A percentile compares a stretch with the other conserved stretches of the same genome.
Conservation (phyloP, 129 eudicot species). For the Dittrichia graveolens region DNA sequence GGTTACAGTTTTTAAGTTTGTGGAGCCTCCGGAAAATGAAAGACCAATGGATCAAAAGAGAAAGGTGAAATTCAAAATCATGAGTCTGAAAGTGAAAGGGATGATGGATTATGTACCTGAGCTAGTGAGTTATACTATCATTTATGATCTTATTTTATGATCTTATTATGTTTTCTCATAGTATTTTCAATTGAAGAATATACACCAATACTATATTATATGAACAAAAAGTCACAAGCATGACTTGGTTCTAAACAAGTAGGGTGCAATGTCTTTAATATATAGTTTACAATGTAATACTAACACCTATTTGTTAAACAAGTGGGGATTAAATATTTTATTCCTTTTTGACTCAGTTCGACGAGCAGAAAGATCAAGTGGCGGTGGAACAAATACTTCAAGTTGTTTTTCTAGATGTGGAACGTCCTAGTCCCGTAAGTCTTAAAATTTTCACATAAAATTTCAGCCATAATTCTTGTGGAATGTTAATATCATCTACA, state of each 20-base stretch:
- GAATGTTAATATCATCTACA: too few relatives aligned
- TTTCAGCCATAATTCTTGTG: too few relatives aligned
- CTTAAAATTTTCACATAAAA: not conserved
- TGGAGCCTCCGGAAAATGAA: constrained; percentile 75
- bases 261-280: not conserved
- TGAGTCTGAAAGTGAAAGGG: constrained; percentile 88
- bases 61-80: constrained; percentile 80
- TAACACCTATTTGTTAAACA: too few relatives aligned
- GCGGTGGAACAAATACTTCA: constrained; percentile 58
- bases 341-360: constrained; percentile 44
- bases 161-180: not conserved
- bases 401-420: constrained; percentile 57
- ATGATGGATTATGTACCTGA: constrained; percentile 80
- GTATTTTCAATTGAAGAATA: not conserved
- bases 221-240: not conserved
- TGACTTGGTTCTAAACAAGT: not conserved
- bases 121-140: constrained; percentile 48
- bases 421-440: constrained; percentile 57
- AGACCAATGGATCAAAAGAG: constrained; percentile 72
- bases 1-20: constrained; percentile 80
- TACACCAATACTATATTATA: not conserved
- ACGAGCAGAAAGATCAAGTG: constrained; percentile 61
- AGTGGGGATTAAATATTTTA: not conserved
- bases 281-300: not conserved
- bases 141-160: not conserved